A percentile compares a stretch with the other conserved stretches of the same genome.
Evolutionary conservation across 768 basidiomycete genomes (phyloP).

Genomic region (Pleurotus salmoneostramineus): DNA sequence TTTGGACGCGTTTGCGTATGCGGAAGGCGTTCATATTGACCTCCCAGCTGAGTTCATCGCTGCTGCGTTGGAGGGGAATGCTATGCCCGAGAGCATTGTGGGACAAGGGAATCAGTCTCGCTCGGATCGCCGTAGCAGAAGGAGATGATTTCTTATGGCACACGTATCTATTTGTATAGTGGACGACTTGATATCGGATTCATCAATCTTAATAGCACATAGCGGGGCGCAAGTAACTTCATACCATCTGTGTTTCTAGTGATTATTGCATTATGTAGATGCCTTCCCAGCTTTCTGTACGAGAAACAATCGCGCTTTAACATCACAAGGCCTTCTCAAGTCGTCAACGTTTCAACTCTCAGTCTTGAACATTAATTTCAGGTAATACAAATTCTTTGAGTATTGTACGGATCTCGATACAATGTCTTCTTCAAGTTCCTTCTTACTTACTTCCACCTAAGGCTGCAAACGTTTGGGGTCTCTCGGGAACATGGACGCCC

Average conservation of each 20-base stretch:
- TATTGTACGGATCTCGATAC: background rate
- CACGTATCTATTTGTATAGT: constrained; percentile 19
- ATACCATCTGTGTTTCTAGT: constrained; percentile 9
- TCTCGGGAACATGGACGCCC: constrained; percentile 92
- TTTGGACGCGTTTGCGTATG: constrained; percentile 78
- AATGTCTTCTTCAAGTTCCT: background rate
- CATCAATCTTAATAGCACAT: too few species aligned
- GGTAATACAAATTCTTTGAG: constrained; percentile 1
- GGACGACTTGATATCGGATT: background rate
- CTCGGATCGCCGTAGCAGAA: constrained; percentile 55
- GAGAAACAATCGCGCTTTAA: background rate
- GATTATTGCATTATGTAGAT: background rate
- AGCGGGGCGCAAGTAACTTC: background rate
- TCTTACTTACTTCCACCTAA: constrained; percentile 24
- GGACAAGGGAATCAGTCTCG: constrained; percentile 44
- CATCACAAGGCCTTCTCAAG: background rate
- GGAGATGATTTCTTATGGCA: constrained; percentile 36
- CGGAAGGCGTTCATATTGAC: constrained; percentile 90
- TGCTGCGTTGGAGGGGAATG: constrained; percentile 76
- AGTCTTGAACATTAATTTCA: too few species aligned
- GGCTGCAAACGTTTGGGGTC: constrained; percentile 95
- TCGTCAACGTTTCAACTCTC: too few species aligned
- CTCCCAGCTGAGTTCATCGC: constrained; percentile 90
- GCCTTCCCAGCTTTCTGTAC: background rate
- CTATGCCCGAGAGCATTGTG: constrained; percentile 56